Percentiles rank a stretch among this genome's conserved stretches.
phyloP scores from a whole-genome alignment of 2,329 filamentous ascomycete species.

The Penicillium sp. region DNA sequence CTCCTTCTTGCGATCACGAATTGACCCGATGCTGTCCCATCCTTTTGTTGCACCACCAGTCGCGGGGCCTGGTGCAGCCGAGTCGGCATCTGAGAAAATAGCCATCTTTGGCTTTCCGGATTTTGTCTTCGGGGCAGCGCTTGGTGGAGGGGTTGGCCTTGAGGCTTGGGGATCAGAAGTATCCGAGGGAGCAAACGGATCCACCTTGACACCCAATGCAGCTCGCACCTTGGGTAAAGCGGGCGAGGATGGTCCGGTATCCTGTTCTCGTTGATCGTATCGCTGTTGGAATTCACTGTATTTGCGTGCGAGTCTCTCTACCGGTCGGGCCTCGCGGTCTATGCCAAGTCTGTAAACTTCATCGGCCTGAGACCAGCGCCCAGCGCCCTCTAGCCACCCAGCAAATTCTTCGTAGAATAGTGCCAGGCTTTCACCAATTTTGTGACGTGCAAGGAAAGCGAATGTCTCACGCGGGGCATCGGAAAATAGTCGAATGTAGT shows the following conservation, averaged over 20 bases:
- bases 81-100: conserved; percentile 81
- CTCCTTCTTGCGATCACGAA: conserved; percentile 90
- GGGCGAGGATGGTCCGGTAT: conserved; percentile 74
- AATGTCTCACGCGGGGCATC: conserved; percentile 93
- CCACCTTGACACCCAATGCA: conserved; percentile 79
- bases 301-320: conserved; percentile 79
- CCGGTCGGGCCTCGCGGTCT: conserved; percentile 81
- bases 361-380: conserved; percentile 85
- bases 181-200: conserved; percentile 70
- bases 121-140: conserved; percentile 57
- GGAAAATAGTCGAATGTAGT: conserved; percentile 90
- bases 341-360: conserved; percentile 92
- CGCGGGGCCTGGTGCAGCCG: conserved; percentile 57
- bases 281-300: conserved; percentile 89
- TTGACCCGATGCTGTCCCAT: conserved; percentile 88
- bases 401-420: conserved; percentile 98
- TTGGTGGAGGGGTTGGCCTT: conserved; percentile 50
- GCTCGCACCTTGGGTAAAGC: conserved; percentile 81
- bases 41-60: conserved; percentile 63
- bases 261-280: conserved; percentile 66
- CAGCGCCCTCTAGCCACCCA: conserved; percentile 82
- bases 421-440: conserved; percentile 81
- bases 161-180: conserved; percentile 68
- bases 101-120: conserved; percentile 78
- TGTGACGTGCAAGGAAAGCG: conserved; percentile 84